Conservation (phyloP, 2,329 filamentous ascomycete species). For the Phoma sp. region DNA sequence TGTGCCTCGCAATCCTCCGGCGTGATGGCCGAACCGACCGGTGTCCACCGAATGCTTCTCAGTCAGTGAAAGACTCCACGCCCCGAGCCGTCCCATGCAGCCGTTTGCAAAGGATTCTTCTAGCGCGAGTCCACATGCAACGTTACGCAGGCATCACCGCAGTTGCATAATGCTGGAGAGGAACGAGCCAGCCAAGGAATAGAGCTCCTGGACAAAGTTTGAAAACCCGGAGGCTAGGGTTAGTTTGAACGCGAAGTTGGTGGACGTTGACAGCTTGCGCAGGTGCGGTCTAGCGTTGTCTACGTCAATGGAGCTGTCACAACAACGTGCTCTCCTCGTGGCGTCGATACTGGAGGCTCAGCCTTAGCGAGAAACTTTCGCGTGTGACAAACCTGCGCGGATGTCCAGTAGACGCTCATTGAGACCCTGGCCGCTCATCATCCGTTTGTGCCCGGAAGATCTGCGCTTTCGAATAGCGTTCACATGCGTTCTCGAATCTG, state of each 20-base stretch:
- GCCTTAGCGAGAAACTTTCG: background rate
- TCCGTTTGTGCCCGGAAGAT: constrained; percentile 2
- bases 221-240: constrained; percentile 10
- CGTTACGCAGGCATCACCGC: constrained; percentile 15
- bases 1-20: background rate
- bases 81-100: constrained; percentile 18
- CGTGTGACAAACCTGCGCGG: background rate
- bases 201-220: constrained; percentile 12
- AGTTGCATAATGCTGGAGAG: constrained; percentile 1
- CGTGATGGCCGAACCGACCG: constrained; percentile 2
- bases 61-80: constrained; percentile 10
- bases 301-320: constrained; percentile 2
- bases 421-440: constrained; percentile 5
- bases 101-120: constrained; percentile 8
- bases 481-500: constrained; percentile 14
- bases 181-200: constrained; percentile 1
- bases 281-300: constrained; percentile 6
- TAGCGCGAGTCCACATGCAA: constrained; percentile 16
- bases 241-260: constrained; percentile 4
- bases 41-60: constrained; percentile 12
- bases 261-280: constrained; percentile 3
- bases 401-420: background rate
- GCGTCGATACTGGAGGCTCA: background rate
- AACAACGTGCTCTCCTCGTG: constrained; percentile 11
- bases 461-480: constrained; percentile 4